These are phyloP conservation scores for Nicotiana obtusifolia DNA, from an alignment of 257 asterid genomes.

Conservation along the genomic window DNA sequence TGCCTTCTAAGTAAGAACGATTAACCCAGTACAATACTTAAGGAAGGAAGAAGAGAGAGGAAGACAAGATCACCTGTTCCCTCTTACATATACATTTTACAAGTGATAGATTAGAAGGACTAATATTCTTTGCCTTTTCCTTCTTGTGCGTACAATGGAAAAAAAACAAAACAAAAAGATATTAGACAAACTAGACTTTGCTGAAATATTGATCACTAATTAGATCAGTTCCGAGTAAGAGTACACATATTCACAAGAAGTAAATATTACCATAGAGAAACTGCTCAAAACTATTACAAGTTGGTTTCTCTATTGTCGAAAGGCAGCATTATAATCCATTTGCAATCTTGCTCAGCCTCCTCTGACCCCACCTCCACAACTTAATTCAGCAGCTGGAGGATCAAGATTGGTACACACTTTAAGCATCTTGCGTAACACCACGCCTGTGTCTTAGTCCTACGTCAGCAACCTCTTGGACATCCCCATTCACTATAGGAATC, in stretches of 20 bases:
- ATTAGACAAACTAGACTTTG: neutral
- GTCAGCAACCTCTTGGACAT: slow-evolving; percentile 28
- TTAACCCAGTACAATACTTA: neutral
- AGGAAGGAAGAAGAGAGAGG: neutral
- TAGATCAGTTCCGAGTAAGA: neutral
- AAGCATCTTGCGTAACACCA: slow-evolving; percentile 39
- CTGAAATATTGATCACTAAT: neutral
- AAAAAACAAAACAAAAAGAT: neutral
- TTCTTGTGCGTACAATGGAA: neutral
- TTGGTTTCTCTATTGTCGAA: neutral
- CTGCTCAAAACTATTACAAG: neutral
- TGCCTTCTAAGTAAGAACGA: neutral
- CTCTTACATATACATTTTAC: neutral
- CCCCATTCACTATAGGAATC: slow-evolving; percentile 9
- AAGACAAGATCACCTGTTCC: neutral
- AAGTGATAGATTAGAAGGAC: neutral
- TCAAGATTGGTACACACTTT: neutral
- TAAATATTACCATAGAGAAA: neutral
- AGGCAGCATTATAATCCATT: neutral
- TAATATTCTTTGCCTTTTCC: neutral
- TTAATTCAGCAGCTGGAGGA: neutral
- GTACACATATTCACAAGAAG: slow-evolving; percentile 16
- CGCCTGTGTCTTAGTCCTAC: slow-evolving; percentile 62
- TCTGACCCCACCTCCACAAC: neutral
- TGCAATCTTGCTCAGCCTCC: neutral